Evolutionary conservation across 352 stramenopile genomes (phyloP).

Genomic region (Globisporangium camurandrum): DNA sequence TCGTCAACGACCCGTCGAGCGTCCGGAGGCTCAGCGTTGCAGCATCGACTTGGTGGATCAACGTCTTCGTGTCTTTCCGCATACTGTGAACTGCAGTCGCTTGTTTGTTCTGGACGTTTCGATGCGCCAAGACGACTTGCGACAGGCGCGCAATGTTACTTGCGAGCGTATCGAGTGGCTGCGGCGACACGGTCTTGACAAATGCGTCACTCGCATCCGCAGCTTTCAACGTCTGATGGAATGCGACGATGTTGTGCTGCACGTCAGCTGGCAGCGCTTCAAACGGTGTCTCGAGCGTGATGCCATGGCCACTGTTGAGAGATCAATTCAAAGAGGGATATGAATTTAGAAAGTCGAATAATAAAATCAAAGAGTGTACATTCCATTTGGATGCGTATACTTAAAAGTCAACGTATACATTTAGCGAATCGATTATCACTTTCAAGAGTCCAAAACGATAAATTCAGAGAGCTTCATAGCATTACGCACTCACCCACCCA

Average conservation of each 20-base stretch:
- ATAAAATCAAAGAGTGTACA: background rate
- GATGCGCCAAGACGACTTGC: conserved; percentile 51
- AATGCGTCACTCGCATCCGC: conserved; percentile 68
- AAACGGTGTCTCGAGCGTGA: conserved; percentile 72
- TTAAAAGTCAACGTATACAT: too few relatives aligned
- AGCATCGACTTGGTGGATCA: conserved; percentile 65
- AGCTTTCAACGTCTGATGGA: conserved; percentile 66
- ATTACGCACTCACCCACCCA: background rate
- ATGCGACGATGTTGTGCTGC: conserved; percentile 71
- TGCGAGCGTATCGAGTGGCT: conserved; percentile 42
- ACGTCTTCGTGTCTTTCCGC: conserved; percentile 64
- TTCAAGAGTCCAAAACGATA: too few relatives aligned
- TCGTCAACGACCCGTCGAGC: conserved; percentile 37
- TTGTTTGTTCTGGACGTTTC: conserved; percentile 55
- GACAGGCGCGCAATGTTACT: conserved; percentile 50
- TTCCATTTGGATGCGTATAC: background rate
- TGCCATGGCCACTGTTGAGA: conserved; percentile 16
- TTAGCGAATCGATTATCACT: too few relatives aligned
- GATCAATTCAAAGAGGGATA: too few relatives aligned
- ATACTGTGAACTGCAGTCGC: conserved; percentile 51
- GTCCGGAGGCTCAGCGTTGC: conserved; percentile 58
- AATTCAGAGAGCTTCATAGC: too few relatives aligned
- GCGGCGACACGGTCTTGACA: conserved; percentile 58
- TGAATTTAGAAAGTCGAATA: too few relatives aligned
- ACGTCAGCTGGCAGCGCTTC: conserved; percentile 61